Conservation (phyloP, 441 rosid species). For the Gossypium gossypioides region DNA sequence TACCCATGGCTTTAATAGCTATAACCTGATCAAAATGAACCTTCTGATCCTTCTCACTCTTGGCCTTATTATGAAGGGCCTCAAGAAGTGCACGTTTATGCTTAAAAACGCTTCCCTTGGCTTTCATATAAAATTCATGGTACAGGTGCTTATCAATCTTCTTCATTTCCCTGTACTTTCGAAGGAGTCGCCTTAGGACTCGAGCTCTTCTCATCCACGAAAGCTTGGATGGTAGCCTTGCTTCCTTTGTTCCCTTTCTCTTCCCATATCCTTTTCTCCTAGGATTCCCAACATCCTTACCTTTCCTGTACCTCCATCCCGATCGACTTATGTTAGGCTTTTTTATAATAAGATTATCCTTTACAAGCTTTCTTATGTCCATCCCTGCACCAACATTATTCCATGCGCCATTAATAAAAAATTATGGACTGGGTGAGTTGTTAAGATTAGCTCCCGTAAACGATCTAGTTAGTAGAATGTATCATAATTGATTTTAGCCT, state of each 20-base stretch:
- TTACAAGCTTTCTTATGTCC: slow-evolving; percentile 52
- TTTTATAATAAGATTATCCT: slow-evolving; percentile 41
- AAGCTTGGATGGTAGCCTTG: slow-evolving; percentile 29
- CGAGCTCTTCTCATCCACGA: slow-evolving; percentile 21
- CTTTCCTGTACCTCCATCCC: slow-evolving; percentile 41
- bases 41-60: slow-evolving; percentile 49
- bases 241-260: slow-evolving; percentile 38
- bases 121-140: not conserved
- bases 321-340: slow-evolving; percentile 77
- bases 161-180: slow-evolving; percentile 50
- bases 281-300: not conserved
- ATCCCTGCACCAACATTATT: slow-evolving; percentile 19
- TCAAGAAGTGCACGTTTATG: slow-evolving; percentile 9
- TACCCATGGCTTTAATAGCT: slow-evolving; percentile 29
- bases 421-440: not conserved
- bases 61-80: slow-evolving; percentile 63
- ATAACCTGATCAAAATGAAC: slow-evolving; percentile 56
- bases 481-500: too few species aligned
- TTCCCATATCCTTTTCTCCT: slow-evolving; percentile 15
- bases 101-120: slow-evolving; percentile 1
- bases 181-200: slow-evolving; percentile 48
- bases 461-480: too few species aligned
- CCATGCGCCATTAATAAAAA: not conserved
- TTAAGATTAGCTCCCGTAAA: not conserved
- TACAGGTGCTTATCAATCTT: slow-evolving; percentile 70